These are phyloP conservation scores for Cyclotella cryptica DNA, from an alignment of 108 stramenopile genomes.

Conservation along the genomic window DNA sequence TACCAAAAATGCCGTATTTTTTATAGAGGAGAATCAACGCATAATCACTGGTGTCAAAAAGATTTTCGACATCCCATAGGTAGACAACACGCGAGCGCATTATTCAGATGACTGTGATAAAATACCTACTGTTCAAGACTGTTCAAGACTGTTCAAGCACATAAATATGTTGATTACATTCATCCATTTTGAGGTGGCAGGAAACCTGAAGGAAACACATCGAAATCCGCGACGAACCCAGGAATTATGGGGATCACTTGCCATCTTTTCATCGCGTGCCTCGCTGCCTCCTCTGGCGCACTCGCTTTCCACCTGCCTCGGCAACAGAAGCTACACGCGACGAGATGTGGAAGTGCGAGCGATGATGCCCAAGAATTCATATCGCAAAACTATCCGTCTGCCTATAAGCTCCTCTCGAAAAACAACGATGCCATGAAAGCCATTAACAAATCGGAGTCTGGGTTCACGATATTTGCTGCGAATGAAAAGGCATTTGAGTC, in stretches of 20 bases:
- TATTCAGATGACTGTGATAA: no score
- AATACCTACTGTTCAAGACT: background rate
- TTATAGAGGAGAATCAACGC: background rate
- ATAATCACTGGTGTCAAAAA: background rate
- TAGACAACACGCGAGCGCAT: background rate
- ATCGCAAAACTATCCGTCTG: conserved; percentile 25
- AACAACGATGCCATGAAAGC: conserved; percentile 47
- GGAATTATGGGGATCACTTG: background rate
- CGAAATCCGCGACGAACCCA: no score
- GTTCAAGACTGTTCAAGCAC: no score
- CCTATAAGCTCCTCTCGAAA: conserved; percentile 31
- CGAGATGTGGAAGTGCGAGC: conserved; percentile 25
- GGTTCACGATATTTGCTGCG: conserved; percentile 83
- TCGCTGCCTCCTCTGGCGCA: background rate
- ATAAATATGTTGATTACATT: conserved; percentile 61
- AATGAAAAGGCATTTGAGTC: conserved; percentile 64
- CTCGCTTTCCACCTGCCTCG: conserved; percentile 3
- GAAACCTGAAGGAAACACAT: no score
- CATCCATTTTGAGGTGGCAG: no score
- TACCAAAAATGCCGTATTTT: background rate
- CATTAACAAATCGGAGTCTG: conserved; percentile 41
- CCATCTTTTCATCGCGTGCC: conserved; percentile 67
- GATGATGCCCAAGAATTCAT: conserved; percentile 37
- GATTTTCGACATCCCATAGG: background rate
- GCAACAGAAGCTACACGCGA: background rate